Percentiles rank a stretch among this genome's conserved stretches.
Evolutionary conservation across 768 basidiomycete species (phyloP).

Genomic region (Podaxis sp.): DNA sequence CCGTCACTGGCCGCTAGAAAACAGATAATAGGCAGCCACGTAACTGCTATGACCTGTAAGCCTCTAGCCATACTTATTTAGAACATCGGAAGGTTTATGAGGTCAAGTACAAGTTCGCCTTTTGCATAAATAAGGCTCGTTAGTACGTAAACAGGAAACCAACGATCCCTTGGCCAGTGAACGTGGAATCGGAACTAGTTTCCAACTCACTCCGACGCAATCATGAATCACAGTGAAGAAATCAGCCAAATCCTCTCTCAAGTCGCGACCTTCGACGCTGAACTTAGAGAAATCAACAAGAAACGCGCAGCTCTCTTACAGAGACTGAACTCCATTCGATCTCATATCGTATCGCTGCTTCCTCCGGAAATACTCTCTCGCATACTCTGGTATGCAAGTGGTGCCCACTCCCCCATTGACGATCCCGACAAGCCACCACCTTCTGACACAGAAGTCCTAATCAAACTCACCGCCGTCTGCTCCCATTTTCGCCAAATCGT

Average conservation of each 20-base stretch:
- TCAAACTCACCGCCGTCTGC: not conserved
- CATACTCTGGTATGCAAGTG: not conserved
- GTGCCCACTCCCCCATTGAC: not conserved
- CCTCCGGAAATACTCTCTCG: not conserved
- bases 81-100: no score
- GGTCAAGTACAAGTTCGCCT: no score
- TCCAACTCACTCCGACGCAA: not conserved
- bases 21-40: no score
- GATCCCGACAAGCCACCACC: not conserved
- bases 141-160: no score
- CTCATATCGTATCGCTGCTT: not conserved
- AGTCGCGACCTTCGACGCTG: not conserved
- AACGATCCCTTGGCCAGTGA: no score
- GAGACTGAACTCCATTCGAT: not conserved
- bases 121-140: no score
- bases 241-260: not conserved
- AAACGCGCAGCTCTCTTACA: not conserved
- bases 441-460: not conserved
- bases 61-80: no score
- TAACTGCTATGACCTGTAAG: no score
- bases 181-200: no score
- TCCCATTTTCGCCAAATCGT: not conserved
- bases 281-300: not conserved
- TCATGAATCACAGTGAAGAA: not conserved
- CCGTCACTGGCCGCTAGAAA: no score